Conservation (phyloP, 176 grass and related monocot species). For the Pharus latifolius region DNA sequence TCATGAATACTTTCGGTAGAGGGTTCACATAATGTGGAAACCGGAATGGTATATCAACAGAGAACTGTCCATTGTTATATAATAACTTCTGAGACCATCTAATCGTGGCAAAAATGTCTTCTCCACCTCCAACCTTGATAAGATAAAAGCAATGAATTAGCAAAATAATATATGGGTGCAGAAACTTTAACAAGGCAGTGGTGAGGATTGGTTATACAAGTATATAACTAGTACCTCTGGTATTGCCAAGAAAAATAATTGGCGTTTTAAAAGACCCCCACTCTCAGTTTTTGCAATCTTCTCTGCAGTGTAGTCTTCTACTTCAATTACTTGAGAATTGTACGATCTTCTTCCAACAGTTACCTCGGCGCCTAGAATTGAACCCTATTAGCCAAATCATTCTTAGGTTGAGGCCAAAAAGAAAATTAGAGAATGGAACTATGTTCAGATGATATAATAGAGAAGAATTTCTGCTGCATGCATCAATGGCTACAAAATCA, state of each 20-base stretch:
- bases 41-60: constrained; percentile 57
- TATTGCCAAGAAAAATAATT: constrained; percentile 67
- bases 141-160: constrained; percentile 6
- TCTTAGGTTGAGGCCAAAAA: constrained; percentile 46
- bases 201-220: neutral
- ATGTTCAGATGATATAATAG: neutral
- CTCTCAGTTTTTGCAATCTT: constrained; percentile 32
- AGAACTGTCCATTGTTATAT: constrained; percentile 71
- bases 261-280: constrained; percentile 54
- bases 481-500: neutral
- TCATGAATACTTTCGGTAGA: constrained; percentile 67
- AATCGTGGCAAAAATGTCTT: constrained; percentile 70
- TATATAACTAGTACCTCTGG: constrained; percentile 46
- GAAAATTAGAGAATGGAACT: neutral
- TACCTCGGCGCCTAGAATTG: constrained; percentile 92
- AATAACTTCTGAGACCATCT: constrained; percentile 86
- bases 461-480: neutral
- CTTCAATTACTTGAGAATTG: constrained; percentile 62
- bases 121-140: constrained; percentile 73
- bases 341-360: constrained; percentile 66
- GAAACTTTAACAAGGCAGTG: constrained; percentile 1
- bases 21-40: constrained; percentile 82
- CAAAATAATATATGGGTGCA: neutral
- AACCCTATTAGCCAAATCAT: constrained; percentile 92
- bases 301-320: constrained; percentile 37